phyloP scores from a whole-genome alignment of 2,329 filamentous ascomycete genomes.

The Lachnellula hyalina region DNA sequence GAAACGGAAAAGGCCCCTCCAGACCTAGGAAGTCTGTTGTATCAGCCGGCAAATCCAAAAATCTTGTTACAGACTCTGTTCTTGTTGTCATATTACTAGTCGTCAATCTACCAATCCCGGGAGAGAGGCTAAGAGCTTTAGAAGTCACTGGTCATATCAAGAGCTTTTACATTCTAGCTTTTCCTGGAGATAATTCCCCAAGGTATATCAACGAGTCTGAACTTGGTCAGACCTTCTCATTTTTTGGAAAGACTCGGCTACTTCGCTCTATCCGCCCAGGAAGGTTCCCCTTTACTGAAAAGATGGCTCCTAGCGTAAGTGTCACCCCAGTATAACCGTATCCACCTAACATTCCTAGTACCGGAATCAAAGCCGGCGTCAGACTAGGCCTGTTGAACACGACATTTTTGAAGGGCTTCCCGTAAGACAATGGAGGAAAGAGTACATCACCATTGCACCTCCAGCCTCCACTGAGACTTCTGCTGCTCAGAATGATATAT shows the following conservation, averaged over 20 bases:
- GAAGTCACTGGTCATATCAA: background rate
- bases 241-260: background rate
- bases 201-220: background rate
- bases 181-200: no score
- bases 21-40: no score
- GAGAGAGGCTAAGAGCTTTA: background rate
- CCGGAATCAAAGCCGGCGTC: conserved; percentile 26
- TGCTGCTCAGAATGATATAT: conserved; percentile 57
- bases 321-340: background rate
- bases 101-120: background rate
- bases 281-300: background rate
- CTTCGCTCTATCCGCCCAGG: background rate
- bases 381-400: conserved; percentile 44
- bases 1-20: no score
- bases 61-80: background rate
- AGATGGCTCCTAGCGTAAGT: conserved; percentile 10
- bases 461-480: conserved; percentile 57
- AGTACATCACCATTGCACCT: conserved; percentile 63
- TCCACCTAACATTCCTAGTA: conserved; percentile 16
- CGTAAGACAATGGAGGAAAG: conserved; percentile 82
- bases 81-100: background rate
- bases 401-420: conserved; percentile 57
- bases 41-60: background rate
- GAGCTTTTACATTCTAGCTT: background rate
- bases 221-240: background rate